A percentile compares a stretch with the other conserved stretches of the same genome.
phyloP scores from a whole-genome alignment of 106 monocot species.

The Allium fistulosum region DNA sequence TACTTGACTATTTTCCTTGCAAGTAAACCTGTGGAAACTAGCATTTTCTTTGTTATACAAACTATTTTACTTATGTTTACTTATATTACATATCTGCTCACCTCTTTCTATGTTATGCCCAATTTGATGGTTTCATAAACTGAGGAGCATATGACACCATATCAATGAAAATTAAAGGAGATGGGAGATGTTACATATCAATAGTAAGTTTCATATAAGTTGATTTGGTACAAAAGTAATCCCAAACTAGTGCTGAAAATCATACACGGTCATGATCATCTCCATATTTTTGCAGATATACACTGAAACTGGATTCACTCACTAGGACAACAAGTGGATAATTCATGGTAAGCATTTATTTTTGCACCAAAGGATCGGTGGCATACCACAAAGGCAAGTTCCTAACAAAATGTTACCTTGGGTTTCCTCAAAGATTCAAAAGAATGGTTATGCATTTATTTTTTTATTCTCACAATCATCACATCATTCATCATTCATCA shows the following conservation, averaged over 20 bases:
- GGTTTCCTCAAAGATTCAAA: too few relatives aligned
- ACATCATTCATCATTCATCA: too few relatives aligned
- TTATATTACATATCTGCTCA: too few relatives aligned
- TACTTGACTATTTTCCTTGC: too few relatives aligned
- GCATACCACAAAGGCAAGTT: constrained; percentile 51
- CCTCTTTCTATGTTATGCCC: background rate
- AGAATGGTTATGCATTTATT: too few relatives aligned
- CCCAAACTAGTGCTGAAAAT: background rate
- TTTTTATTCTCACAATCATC: too few relatives aligned
- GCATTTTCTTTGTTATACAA: too few relatives aligned
- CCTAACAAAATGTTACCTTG: background rate
- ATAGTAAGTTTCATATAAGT: constrained; percentile 47
- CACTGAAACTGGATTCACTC: constrained; percentile 98
- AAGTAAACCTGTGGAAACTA: too few relatives aligned
- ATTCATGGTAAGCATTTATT: constrained; percentile 91
- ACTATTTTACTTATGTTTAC: too few relatives aligned
- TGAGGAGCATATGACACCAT: constrained; percentile 89
- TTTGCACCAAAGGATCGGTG: constrained; percentile 59
- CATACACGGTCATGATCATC: background rate
- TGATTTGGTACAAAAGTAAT: background rate
- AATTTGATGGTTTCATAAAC: constrained; percentile 85
- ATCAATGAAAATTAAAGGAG: constrained; percentile 67
- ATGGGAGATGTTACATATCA: constrained; percentile 97
- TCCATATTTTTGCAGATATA: constrained; percentile 51
- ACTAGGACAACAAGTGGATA: constrained; percentile 86